A percentile compares a stretch with the other conserved stretches of the same genome.
These are phyloP conservation scores for Penicillium turbatum DNA, from an alignment of 495 filamentous ascomycete species.

Conservation along the genomic window DNA sequence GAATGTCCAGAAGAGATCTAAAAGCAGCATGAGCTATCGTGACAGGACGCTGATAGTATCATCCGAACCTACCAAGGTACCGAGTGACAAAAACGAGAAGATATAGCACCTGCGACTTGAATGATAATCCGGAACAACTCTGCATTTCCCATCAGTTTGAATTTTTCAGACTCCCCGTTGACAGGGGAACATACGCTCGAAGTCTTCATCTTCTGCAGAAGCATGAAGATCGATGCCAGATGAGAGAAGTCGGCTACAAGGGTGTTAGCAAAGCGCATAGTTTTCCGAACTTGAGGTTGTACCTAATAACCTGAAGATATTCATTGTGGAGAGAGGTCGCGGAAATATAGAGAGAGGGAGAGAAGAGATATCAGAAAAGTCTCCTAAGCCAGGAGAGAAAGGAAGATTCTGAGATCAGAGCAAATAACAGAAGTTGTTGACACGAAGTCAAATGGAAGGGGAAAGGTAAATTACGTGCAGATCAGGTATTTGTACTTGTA, in stretches of 20 bases:
- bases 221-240: constrained; percentile 86
- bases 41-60: not conserved
- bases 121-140: constrained; percentile 96
- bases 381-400: not conserved
- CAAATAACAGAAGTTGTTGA: constrained; percentile 22
- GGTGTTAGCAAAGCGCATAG: constrained; percentile 10
- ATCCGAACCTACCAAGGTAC: constrained; percentile 66
- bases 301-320: constrained; percentile 87
- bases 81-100: constrained; percentile 87
- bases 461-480: constrained; percentile 14
- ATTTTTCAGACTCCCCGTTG: not conserved
- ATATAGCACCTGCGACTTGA: constrained; percentile 95
- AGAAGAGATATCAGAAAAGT: not conserved
- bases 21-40: constrained; percentile 4
- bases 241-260: constrained; percentile 84
- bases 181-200: constrained; percentile 61
- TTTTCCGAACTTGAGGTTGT: not conserved
- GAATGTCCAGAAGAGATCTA: constrained; percentile 87
- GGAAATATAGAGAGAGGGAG: not conserved
- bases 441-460: constrained; percentile 28
- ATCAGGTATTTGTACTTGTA: constrained; percentile 13
- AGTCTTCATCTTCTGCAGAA: constrained; percentile 91
- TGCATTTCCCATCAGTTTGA: constrained; percentile 34
- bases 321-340: constrained; percentile 52
- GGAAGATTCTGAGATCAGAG: not conserved